Conservation (phyloP, 345 rosid species). For the Hypericum androsaemum region DNA sequence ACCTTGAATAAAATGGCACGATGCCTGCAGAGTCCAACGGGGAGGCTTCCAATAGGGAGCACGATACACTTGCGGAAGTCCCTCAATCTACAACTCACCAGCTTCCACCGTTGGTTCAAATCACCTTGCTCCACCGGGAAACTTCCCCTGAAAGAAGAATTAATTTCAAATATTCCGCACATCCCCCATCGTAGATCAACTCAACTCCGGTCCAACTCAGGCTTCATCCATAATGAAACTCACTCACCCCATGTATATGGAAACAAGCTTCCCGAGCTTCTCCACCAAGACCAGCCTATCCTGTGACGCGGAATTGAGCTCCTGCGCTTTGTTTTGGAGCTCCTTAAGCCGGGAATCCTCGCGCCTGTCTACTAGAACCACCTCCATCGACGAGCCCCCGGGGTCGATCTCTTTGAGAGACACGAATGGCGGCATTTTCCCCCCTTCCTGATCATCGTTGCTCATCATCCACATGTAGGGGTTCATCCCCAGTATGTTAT, state of each 20-base stretch:
- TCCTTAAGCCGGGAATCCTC: constrained; percentile 72
- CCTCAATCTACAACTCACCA: constrained; percentile 58
- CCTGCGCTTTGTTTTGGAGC: constrained; percentile 80
- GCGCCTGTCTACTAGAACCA: constrained; percentile 60
- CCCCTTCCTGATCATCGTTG: constrained; percentile 60
- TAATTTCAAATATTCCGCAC: constrained; percentile 5
- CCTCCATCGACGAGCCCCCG: constrained; percentile 69
- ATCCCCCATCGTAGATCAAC: neutral
- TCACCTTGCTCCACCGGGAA: constrained; percentile 76
- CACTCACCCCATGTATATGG: constrained; percentile 77
- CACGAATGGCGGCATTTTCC: constrained; percentile 52
- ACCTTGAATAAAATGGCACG: constrained; percentile 97
- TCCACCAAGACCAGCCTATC: constrained; percentile 58
- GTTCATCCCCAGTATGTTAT: constrained; percentile 87
- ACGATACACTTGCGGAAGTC: constrained; percentile 62
- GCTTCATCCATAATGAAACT: neutral
- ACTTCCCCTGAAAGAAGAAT: constrained; percentile 41
- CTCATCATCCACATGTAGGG: constrained; percentile 92
- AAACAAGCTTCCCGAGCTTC: constrained; percentile 81
- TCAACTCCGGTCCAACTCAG: neutral
- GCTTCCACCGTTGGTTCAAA: constrained; percentile 73
- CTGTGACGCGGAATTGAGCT: constrained; percentile 61
- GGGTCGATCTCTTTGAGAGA: constrained; percentile 65
- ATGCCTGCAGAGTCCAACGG: constrained; percentile 85
- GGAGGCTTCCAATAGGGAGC: constrained; percentile 76